Percentiles rank a stretch among this genome's conserved stretches.
phyloP scores from a whole-genome alignment of 2,329 filamentous ascomycete species.

The Xenoacremonium recifei region DNA sequence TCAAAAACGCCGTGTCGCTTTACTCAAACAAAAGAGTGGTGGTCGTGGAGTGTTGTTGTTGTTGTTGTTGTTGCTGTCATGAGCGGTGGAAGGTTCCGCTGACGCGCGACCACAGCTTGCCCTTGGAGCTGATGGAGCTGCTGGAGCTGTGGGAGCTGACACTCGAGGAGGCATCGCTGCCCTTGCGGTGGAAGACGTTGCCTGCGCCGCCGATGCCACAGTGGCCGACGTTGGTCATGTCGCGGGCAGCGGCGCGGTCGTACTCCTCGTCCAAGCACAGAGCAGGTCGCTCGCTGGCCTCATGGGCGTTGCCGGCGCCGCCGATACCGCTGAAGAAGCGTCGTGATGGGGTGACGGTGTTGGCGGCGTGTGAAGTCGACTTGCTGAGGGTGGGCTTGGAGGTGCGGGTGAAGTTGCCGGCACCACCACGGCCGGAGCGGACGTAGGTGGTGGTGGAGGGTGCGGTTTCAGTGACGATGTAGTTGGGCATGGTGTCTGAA shows the following conservation, averaged over 20 bases:
- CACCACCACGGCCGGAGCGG: conserved; percentile 55
- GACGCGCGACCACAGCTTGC: conserved; percentile 33
- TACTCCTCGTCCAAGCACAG: conserved; percentile 49
- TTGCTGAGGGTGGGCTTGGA: conserved; percentile 16
- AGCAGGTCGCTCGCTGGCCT: conserved; percentile 42
- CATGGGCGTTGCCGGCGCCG: conserved; percentile 63
- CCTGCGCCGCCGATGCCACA: conserved; percentile 67
- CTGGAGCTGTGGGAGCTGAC: conserved; percentile 35
- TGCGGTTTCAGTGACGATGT: conserved; percentile 32
- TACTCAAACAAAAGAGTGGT: too few relatives aligned
- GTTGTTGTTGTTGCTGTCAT: too few relatives aligned
- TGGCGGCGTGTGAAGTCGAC: background rate
- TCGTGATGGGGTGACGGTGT: conserved; percentile 32
- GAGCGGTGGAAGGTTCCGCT: conserved; percentile 32
- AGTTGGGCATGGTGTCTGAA: conserved; percentile 26
- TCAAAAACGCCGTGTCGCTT: conserved; percentile 28
- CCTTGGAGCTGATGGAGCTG: conserved; percentile 33
- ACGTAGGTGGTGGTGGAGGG: conserved; percentile 35
- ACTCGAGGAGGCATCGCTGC: conserved; percentile 30
- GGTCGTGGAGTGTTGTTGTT: conserved; percentile 1
- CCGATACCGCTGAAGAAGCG: conserved; percentile 66
- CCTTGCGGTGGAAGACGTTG: conserved; percentile 56
- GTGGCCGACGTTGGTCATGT: conserved; percentile 52
- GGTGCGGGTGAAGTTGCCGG: conserved; percentile 54
- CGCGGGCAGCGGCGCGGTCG: conserved; percentile 42